A percentile compares a stretch with the other conserved stretches of the same genome.
These are phyloP conservation scores for Tremella mesenterica DNA, from an alignment of 768 basidiomycete genomes.

Conservation along the genomic window DNA sequence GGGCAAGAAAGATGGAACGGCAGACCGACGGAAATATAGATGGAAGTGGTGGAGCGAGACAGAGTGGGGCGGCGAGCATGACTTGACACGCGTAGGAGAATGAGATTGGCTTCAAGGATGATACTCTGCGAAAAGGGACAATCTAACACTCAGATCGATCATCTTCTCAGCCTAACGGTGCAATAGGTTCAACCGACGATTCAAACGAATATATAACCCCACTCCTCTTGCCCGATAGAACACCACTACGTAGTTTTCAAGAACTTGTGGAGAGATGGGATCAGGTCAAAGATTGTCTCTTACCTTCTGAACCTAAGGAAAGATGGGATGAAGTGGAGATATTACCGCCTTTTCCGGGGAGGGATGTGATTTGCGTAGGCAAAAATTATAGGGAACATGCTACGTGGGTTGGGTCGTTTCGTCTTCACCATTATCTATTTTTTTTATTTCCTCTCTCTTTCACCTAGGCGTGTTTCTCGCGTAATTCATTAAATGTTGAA, in stretches of 20 bases:
- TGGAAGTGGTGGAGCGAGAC: too few species aligned
- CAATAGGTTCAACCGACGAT: constrained; percentile 14
- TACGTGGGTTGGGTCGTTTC: constrained; percentile 8
- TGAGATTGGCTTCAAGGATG: too few species aligned
- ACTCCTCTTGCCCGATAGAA: constrained; percentile 10
- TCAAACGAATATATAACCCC: constrained; percentile 7
- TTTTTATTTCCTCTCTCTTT: too few species aligned
- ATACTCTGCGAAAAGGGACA: too few species aligned
- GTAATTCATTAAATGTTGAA: too few species aligned
- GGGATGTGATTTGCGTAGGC: constrained; percentile 35
- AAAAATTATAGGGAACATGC: constrained; percentile 36
- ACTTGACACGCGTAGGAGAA: too few species aligned
- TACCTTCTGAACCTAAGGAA: constrained; percentile 15
- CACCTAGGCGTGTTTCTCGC: too few species aligned
- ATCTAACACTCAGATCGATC: constrained; percentile 20
- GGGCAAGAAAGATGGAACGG: too few species aligned
- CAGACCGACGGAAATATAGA: too few species aligned
- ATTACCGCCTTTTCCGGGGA: constrained; percentile 26
- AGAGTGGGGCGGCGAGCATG: too few species aligned
- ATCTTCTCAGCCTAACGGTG: constrained; percentile 5
- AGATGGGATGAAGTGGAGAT: constrained; percentile 16
- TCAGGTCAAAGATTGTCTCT: constrained; percentile 6
- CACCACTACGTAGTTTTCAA: constrained; percentile 13
- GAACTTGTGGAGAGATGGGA: constrained; percentile 31
- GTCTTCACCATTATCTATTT: too few species aligned